Percentiles rank a stretch among this genome's conserved stretches.
These are phyloP conservation scores for Oenanthe sinensis DNA, from an alignment of 129 eudicot species.

Conservation along the genomic window DNA sequence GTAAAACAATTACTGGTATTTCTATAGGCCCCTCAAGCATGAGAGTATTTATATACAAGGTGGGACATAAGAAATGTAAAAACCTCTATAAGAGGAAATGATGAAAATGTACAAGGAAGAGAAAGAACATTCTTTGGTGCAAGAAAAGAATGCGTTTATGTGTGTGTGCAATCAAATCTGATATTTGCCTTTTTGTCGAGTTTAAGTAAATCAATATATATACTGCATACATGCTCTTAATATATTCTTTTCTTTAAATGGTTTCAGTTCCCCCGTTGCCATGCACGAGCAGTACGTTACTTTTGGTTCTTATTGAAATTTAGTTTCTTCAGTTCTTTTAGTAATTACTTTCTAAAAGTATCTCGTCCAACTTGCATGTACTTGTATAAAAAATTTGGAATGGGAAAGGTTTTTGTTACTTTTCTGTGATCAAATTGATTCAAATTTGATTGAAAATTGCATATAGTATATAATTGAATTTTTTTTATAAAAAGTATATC, in stretches of 20 bases:
- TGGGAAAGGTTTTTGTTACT: no score
- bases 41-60: constrained; percentile 20
- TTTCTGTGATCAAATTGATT: no score
- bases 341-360: no score
- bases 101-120: constrained; percentile 20
- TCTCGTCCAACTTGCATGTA: no score
- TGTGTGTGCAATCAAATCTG: constrained; percentile 6
- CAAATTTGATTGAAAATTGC: no score
- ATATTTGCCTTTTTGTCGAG: not conserved
- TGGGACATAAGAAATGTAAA: constrained; percentile 8
- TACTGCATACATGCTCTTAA: not conserved
- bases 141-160: constrained; percentile 11
- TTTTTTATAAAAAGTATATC: no score
- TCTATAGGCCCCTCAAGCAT: not conserved
- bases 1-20: not conserved
- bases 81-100: constrained; percentile 22
- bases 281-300: not conserved
- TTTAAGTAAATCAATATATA: not conserved
- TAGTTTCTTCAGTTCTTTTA: not conserved
- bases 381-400: no score
- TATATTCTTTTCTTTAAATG: not conserved
- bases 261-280: not conserved
- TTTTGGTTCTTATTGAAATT: not conserved
- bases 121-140: constrained; percentile 56
- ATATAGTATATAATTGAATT: no score